Conservation (phyloP, 768 basidiomycete genomes). For the Sporobolomyces phaffii region DNA sequence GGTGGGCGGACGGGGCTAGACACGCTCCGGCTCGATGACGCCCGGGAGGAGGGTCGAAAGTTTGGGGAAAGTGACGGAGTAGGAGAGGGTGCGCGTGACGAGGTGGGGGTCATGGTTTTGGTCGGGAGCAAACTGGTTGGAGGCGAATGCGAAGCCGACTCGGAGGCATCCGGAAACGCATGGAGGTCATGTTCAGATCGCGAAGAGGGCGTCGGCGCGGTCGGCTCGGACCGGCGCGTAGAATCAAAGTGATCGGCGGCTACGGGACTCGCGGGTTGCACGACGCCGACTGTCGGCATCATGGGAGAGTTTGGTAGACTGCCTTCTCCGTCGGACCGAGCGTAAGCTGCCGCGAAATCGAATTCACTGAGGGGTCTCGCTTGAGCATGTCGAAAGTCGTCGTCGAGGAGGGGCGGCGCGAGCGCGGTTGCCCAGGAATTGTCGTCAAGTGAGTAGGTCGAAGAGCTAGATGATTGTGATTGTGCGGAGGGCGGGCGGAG, state of each 20-base stretch:
- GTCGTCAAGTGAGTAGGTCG: background rate
- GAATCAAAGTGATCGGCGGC: no score
- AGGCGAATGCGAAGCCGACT: no score
- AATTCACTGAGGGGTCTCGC: conserved; percentile 30
- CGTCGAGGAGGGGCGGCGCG: background rate
- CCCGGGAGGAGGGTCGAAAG: conserved; percentile 11
- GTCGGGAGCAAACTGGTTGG: background rate
- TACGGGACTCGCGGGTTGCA: conserved; percentile 10
- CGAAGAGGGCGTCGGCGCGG: no score
- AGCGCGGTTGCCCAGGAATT: conserved; percentile 3
- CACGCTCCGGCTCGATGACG: background rate
- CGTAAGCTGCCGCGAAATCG: conserved; percentile 24
- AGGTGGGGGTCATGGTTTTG: background rate
- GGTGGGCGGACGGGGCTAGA: conserved; percentile 13
- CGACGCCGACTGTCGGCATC: background rate
- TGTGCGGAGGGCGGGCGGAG: background rate
- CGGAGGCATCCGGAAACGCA: background rate
- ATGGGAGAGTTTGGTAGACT: conserved; percentile 4
- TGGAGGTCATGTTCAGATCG: no score
- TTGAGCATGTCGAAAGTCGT: background rate
- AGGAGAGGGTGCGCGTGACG: conserved; percentile 3
- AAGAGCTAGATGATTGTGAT: background rate
- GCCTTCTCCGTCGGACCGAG: background rate
- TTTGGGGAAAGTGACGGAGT: background rate
- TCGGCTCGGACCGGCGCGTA: no score